Evolutionary conservation across 1,284 basidiomycete genomes (phyloP), one percentile per base, ranked within the genome.

Genomic region (Cryptococcus amylolentus): DNA sequence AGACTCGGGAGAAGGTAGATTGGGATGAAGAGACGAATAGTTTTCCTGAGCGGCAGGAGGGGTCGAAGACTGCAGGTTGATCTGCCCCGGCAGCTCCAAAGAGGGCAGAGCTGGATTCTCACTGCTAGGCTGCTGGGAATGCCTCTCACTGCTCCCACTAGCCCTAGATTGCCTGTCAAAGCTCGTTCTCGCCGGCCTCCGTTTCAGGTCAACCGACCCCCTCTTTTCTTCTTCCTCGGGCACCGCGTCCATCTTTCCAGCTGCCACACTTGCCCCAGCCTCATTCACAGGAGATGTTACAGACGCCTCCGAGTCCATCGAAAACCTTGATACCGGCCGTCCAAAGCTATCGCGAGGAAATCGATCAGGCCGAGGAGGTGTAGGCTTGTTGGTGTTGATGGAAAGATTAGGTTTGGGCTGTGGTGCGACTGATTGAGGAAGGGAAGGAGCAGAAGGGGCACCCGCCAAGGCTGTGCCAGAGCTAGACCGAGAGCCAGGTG

Each of bases 321-420:
- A 74, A 52, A 76, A 76, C 9, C 71, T 56, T 2, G 73, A 74
- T 1, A 64, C 57, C 46, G 63, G 60, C 35, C 64, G 44, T 3
- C 66, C 66, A 52, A 66, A 61, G 51, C 68, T 69, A 43, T 71
- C 69, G 41, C 67, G 58, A 18, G 65, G 68, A 55, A 60, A 64
- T 44, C 68, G 56, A 51, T 69, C 68, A 16, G 70, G 68, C 56
- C 62, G 62, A 9, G 63, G 69, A 35, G 60, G 70, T 4, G 61
- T 55, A n/a, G 60, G 52, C 49, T 58, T 59, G 41, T 61, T 57
- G 20, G 56, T 54, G 3, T 60, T 56, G 4, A 61, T 40, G 7
- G 66, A 56, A 13, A 55, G 37, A 48, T 48, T 46, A 37, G 44
- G 51, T 53, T 46, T 39, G 42, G 41, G 5, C 48, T 18, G 39